Evolutionary conservation across 1,284 basidiomycete species (phyloP).

Genomic region (Porodaedalea pini): DNA sequence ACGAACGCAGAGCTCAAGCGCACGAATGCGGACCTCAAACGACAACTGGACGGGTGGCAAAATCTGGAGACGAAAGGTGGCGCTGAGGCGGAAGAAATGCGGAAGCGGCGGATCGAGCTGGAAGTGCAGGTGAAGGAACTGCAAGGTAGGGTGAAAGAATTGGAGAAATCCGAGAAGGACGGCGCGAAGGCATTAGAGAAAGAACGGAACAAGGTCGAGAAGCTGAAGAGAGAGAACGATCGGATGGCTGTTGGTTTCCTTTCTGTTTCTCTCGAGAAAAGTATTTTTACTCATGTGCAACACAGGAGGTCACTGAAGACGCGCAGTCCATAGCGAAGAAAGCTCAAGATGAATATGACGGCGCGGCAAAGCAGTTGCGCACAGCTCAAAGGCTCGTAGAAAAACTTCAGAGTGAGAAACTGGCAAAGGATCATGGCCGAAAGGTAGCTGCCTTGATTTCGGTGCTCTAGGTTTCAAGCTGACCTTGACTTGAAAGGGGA

Average conservation of each 20-base stretch:
- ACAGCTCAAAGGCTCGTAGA: conserved; percentile 24
- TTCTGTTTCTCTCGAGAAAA: neutral
- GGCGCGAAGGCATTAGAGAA: conserved; percentile 35
- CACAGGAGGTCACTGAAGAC: conserved; percentile 22
- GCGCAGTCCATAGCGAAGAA: conserved; percentile 19
- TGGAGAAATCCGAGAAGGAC: conserved; percentile 32
- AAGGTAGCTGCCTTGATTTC: conserved; percentile 4
- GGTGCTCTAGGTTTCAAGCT: neutral
- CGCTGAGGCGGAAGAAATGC: conserved; percentile 49
- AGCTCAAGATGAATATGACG: conserved; percentile 26
- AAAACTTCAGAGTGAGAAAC: conserved; percentile 9
- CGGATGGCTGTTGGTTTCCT: conserved; percentile 12
- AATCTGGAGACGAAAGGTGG: conserved; percentile 60
- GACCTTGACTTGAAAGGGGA: neutral
- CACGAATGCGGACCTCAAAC: conserved; percentile 49
- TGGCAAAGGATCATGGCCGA: neutral
- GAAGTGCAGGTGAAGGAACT: conserved; percentile 52
- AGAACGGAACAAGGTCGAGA: conserved; percentile 40
- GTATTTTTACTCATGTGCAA: neutral
- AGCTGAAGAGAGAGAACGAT: conserved; percentile 36
- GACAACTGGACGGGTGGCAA: conserved; percentile 67
- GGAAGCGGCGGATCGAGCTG: conserved; percentile 52
- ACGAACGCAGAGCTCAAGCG: conserved; percentile 54
- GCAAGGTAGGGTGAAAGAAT: conserved; percentile 40
- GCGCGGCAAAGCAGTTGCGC: conserved; percentile 26